A percentile compares a stretch with the other conserved stretches of the same genome.
phyloP scores from a whole-genome alignment of 805 yeast genomes.

The Jamesozyma rosinii region DNA sequence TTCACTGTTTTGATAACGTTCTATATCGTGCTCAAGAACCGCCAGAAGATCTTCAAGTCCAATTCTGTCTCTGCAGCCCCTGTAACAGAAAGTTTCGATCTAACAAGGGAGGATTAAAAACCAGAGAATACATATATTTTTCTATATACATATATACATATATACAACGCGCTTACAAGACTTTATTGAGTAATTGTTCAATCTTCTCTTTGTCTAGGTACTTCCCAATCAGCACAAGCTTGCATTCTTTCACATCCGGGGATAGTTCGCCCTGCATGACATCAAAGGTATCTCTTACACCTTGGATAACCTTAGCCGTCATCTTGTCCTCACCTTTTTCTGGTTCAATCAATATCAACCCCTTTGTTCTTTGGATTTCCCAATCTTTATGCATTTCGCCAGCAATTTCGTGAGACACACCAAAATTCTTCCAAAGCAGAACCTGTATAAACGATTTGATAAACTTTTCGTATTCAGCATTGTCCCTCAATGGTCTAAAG shows the following conservation, averaged over 20 bases:
- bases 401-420: slow-evolving; percentile 40
- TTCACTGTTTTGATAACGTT: slow-evolving; percentile 7
- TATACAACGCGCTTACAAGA: slow-evolving; percentile 2
- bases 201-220: slow-evolving; percentile 36
- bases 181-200: slow-evolving; percentile 11
- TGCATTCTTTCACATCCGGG: slow-evolving; percentile 32
- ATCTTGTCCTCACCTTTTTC: slow-evolving; percentile 15
- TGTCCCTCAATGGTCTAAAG: slow-evolving; percentile 34
- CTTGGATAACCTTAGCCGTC: slow-evolving; percentile 63
- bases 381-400: slow-evolving; percentile 9
- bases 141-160: no score
- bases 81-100: no score
- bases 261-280: slow-evolving; percentile 40
- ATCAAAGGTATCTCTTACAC: slow-evolving; percentile 89
- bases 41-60: not conserved
- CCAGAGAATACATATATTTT: no score
- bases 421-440: slow-evolving; percentile 53
- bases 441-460: slow-evolving; percentile 55
- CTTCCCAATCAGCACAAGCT: slow-evolving; percentile 71
- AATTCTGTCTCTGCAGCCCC: no score
- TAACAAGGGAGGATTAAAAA: no score
- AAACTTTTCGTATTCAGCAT: slow-evolving; percentile 35
- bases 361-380: slow-evolving; percentile 81
- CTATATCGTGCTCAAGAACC: slow-evolving; percentile 10
- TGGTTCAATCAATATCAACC: slow-evolving; percentile 44